Percentiles rank a stretch among this genome's conserved stretches.
Evolutionary conservation across 2,329 filamentous ascomycete species (phyloP).

Genomic region (Neocatenulostroma microsporum): DNA sequence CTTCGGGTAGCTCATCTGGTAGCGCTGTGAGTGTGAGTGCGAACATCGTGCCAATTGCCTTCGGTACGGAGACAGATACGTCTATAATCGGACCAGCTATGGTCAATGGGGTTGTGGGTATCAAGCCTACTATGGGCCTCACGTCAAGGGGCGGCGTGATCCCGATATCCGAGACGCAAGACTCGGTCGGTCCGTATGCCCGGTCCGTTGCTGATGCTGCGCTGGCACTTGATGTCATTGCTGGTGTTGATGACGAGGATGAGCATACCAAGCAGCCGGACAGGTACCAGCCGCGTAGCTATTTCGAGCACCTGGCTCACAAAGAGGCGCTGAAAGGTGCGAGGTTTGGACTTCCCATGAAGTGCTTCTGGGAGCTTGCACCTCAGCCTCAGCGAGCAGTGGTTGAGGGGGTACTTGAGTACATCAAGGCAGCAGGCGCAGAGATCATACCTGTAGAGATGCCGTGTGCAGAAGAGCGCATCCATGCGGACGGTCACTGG

Average conservation of each 20-base stretch:
- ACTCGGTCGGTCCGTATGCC: conserved; percentile 61
- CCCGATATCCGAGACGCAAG: conserved; percentile 60
- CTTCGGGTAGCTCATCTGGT: conserved; percentile 62
- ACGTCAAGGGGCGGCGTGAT: conserved; percentile 54
- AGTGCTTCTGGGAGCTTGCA: conserved; percentile 60
- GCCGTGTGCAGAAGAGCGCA: conserved; percentile 52
- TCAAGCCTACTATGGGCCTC: conserved; percentile 68
- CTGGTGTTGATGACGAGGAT: conserved; percentile 60
- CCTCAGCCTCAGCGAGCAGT: conserved; percentile 48
- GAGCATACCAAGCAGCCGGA: no score
- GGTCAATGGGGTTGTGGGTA: conserved; percentile 60
- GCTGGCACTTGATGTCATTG: conserved; percentile 60
- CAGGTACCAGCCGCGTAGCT: no score
- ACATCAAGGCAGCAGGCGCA: conserved; percentile 55
- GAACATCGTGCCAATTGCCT: conserved; percentile 48
- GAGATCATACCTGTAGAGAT: conserved; percentile 66
- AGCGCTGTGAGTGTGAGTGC: conserved; percentile 54
- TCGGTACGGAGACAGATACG: conserved; percentile 69
- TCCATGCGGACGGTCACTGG: conserved; percentile 62
- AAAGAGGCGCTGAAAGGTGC: conserved; percentile 52
- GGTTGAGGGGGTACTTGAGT: conserved; percentile 43
- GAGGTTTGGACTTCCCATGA: conserved; percentile 63
- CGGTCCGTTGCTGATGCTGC: conserved; percentile 62
- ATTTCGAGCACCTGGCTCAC: conserved; percentile 49
- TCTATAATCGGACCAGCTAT: conserved; percentile 63